Evolutionary conservation across 2,329 filamentous ascomycete genomes (phyloP), one percentile per base, ranked within the genome.

Genomic region (Rhinocladiella mackenziei): DNA sequence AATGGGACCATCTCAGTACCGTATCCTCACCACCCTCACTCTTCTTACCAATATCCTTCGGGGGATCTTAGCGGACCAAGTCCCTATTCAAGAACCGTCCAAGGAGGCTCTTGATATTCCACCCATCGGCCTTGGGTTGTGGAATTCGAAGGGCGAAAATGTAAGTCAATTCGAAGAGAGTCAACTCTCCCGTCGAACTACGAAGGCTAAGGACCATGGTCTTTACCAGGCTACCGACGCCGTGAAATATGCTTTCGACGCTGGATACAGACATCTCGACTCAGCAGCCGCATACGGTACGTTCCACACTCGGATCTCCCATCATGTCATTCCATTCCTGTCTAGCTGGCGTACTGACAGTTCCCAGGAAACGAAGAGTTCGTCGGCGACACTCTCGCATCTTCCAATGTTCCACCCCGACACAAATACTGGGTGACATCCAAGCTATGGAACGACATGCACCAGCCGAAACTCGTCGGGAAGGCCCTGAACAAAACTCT

Each of bases 361-460:
- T 28, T n/a, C n/a, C n/a, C 28, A 48, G 55, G 78, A 62, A 92
- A 91, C 66, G 86, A 86, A 64, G 67, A 69, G 41, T 81, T 82
- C 59, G 80, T 86, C 22, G 81, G 82, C 48, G 65, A 71, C 39
- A 81, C 79, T 36, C 81, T 86, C 61, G 70, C 70, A 54, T 73
- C 74, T 26, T 76, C 76, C 2, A 77, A 77, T 14, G 73, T 84
- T 1, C 74, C 80, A 9, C 32, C 51, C 7, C 75, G 82, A n/a
- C 67, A 74, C 42, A 67, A 83, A 56, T 77, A 85, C 61, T 86
- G 78, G 75, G 65, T 86, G 41, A 91, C 86, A 35, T 87, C 84
- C 57, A 94, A 92, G 75, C 77, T 91, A 38, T 80, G 86, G 73
- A 89, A 89, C 74, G 75, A 81, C 33, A 84, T 81, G 74, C 84